A percentile compares a stretch with the other conserved stretches of the same genome.
Evolutionary conservation across 1,284 basidiomycete genomes (phyloP).

Genomic region (Sanghuangporus sanghuang): DNA sequence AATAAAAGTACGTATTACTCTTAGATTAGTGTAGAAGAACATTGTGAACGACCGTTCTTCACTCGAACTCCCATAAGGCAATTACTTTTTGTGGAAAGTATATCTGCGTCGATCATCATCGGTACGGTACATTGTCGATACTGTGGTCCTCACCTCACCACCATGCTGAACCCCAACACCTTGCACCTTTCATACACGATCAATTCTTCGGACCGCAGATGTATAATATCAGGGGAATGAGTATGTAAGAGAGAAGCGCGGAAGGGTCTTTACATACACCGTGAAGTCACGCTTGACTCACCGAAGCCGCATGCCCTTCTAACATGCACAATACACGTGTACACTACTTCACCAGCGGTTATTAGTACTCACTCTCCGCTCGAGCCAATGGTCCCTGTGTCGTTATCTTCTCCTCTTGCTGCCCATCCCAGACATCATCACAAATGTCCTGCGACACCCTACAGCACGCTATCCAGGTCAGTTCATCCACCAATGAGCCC

Average conservation of each 20-base stretch:
- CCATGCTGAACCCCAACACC: neutral
- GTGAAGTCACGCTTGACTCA: conserved; percentile 10
- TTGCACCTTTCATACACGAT: neutral
- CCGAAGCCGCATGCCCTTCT: conserved; percentile 8
- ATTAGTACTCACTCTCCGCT: conserved; percentile 2
- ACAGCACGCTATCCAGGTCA: conserved; percentile 11
- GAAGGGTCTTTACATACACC: neutral
- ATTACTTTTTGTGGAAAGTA: neutral
- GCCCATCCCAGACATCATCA: neutral
- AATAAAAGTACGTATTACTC: neutral
- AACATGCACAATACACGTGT: conserved; percentile 18
- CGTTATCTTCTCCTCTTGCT: conserved; percentile 1
- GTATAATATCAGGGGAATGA: neutral
- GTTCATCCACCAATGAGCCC: neutral
- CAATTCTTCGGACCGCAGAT: neutral
- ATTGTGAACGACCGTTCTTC: too few species aligned
- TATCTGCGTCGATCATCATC: neutral
- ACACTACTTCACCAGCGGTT: neutral
- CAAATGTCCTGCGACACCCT: conserved; percentile 12
- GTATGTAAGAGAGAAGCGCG: neutral
- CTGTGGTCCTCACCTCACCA: neutral
- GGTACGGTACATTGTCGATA: too few species aligned
- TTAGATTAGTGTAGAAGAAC: too few species aligned
- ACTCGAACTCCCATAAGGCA: too few species aligned
- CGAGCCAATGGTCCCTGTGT: neutral